These are phyloP conservation scores for Cryptosporidium andersoni DNA, from an alignment of 169 alveolate species.

Conservation along the genomic window DNA sequence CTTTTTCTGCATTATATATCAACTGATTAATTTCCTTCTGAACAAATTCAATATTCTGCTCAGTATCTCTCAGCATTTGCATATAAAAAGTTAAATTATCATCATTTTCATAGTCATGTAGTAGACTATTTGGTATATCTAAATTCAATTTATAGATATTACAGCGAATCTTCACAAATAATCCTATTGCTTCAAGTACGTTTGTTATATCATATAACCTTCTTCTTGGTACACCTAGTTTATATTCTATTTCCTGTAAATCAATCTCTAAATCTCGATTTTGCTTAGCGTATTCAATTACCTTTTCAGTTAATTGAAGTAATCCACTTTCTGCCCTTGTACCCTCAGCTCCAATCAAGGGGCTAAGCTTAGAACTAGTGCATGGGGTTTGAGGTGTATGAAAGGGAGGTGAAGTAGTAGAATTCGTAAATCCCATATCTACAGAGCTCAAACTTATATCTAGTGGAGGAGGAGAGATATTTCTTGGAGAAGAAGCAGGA, in stretches of 20 bases:
- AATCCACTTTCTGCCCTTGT: slow-evolving; percentile 68
- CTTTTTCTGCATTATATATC: slow-evolving; percentile 15
- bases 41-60: slow-evolving; percentile 21
- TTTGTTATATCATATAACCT: slow-evolving; percentile 65
- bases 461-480: slow-evolving; percentile 7
- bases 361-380: slow-evolving; percentile 37
- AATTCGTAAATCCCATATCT: too few relatives aligned
- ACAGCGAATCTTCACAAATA: slow-evolving; percentile 39
- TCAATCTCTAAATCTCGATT: slow-evolving; percentile 61
- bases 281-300: slow-evolving; percentile 59
- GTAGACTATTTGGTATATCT: slow-evolving; percentile 16
- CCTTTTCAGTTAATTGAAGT: slow-evolving; percentile 53
- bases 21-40: slow-evolving; percentile 21
- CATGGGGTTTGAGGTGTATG: neutral
- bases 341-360: slow-evolving; percentile 28
- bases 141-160: slow-evolving; percentile 49
- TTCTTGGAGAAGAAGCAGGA: slow-evolving; percentile 46
- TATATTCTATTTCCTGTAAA: slow-evolving; percentile 28
- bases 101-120: slow-evolving; percentile 58
- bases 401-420: too few relatives aligned
- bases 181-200: slow-evolving; percentile 63
- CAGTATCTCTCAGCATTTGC: slow-evolving; percentile 21
- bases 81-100: slow-evolving; percentile 53
- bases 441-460: too few relatives aligned
- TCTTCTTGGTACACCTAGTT: slow-evolving; percentile 67